Conservation (phyloP, 768 basidiomycete species). For the Amanita fuliginea region DNA sequence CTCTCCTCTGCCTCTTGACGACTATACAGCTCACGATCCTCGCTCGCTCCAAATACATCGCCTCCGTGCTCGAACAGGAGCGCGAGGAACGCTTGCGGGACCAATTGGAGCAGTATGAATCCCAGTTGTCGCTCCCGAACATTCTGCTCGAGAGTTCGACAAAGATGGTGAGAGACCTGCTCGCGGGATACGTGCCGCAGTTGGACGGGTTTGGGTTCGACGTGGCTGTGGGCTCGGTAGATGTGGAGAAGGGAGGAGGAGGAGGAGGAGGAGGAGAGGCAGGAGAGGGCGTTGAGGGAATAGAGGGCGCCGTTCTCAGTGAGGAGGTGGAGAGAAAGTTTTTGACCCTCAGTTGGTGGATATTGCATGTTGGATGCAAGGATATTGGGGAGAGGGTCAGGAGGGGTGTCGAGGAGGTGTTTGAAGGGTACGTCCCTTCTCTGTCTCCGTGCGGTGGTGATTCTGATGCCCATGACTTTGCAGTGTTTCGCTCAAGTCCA, state of each 20-base stretch:
- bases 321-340: constrained; percentile 73
- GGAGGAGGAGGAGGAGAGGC: constrained; percentile 2
- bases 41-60: constrained; percentile 71
- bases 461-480: not conserved
- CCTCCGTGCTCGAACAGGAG: constrained; percentile 50
- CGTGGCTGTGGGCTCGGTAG: constrained; percentile 7
- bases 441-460: not conserved
- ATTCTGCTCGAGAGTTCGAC: constrained; percentile 20
- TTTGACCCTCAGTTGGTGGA: constrained; percentile 87
- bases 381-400: constrained; percentile 66
- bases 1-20: constrained; percentile 79
- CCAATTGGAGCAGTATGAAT: constrained; percentile 17
- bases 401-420: constrained; percentile 69
- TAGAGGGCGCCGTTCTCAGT: constrained; percentile 23
- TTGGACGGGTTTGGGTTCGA: constrained; percentile 7
- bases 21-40: constrained; percentile 79
- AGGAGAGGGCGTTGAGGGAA: constrained; percentile 9
- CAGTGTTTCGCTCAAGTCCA: constrained; percentile 78
- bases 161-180: constrained; percentile 13
- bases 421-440: constrained; percentile 55
- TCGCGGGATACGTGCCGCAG: constrained; percentile 6
- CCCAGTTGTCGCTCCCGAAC: constrained; percentile 32
- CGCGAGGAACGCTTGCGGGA: constrained; percentile 46
- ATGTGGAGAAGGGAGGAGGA: constrained; percentile 7
- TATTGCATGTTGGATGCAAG: constrained; percentile 87